Conservation (phyloP, 1,284 basidiomycete genomes). For the Sphaerobolus stellatus region DNA sequence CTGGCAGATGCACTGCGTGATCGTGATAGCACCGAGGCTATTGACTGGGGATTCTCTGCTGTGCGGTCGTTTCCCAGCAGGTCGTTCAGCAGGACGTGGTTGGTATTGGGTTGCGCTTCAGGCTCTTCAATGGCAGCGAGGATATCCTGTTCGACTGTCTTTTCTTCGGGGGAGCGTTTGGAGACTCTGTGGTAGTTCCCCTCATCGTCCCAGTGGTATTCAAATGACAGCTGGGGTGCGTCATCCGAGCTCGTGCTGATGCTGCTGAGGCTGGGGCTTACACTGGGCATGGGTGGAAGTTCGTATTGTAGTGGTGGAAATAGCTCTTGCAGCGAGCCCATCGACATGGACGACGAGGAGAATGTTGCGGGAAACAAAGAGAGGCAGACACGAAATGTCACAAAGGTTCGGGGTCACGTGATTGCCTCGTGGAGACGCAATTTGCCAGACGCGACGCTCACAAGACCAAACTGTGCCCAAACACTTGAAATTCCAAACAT, state of each 20-base stretch:
- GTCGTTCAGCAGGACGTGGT: constrained; percentile 31
- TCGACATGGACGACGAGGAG: not conserved
- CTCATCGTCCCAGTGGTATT: constrained; percentile 58
- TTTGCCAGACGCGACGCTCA: not conserved
- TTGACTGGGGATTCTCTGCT: constrained; percentile 25
- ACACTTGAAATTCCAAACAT: too few species aligned
- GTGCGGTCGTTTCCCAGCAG: constrained; percentile 27
- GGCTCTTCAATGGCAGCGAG: constrained; percentile 37
- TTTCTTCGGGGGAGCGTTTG: constrained; percentile 31
- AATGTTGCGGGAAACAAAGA: not conserved
- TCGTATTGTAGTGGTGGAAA: not conserved
- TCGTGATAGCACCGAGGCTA: constrained; percentile 56
- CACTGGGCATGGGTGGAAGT: not conserved
- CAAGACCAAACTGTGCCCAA: not conserved
- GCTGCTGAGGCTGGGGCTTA: constrained; percentile 8
- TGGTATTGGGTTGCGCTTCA: constrained; percentile 32
- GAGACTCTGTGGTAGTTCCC: constrained; percentile 60
- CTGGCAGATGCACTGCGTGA: constrained; percentile 56
- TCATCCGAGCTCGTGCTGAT: constrained; percentile 12
- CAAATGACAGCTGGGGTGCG: constrained; percentile 56
- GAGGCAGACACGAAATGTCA: not conserved
- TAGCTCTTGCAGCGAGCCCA: not conserved
- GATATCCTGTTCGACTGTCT: constrained; percentile 32
- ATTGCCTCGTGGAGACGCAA: not conserved
- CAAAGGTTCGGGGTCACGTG: constrained; percentile 8